Conservation (phyloP, 1,284 basidiomycete species). For the Apiotrichum brassicae region DNA sequence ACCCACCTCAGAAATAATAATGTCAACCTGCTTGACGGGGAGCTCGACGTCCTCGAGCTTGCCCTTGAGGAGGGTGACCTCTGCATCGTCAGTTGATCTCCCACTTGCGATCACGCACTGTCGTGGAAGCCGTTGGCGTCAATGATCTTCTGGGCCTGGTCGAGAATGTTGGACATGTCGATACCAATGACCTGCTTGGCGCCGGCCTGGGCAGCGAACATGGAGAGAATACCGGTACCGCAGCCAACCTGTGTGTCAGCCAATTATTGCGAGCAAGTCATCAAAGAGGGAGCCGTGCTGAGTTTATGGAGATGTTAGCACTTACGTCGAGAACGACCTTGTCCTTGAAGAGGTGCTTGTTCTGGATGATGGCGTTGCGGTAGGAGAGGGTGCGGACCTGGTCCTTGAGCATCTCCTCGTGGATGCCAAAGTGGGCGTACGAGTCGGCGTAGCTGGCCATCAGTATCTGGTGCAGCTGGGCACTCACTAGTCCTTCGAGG, state of each 20-base stretch:
- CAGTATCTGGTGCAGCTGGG: not conserved
- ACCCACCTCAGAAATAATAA: slow-evolving; percentile 89
- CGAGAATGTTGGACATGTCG: slow-evolving; percentile 99
- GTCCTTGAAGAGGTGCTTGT: slow-evolving; percentile 90
- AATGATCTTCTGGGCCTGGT: slow-evolving; percentile 95
- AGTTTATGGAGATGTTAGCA: too few relatives aligned
- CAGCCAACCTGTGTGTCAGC: slow-evolving; percentile 63
- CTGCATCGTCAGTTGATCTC: slow-evolving; percentile 47
- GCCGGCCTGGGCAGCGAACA: slow-evolving; percentile 98
- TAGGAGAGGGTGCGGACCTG: slow-evolving; percentile 91
- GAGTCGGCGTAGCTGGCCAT: slow-evolving; percentile 86
- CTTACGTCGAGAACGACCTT: slow-evolving; percentile 86
- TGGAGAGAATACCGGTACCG: slow-evolving; percentile 95
- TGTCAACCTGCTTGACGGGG: slow-evolving; percentile 84
- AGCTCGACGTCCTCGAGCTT: slow-evolving; percentile 90
- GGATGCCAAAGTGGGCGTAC: slow-evolving; percentile 65
- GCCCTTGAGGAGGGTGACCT: slow-evolving; percentile 92
- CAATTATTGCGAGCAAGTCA: too few relatives aligned
- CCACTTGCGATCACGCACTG: slow-evolving; percentile 55
- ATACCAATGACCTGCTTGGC: slow-evolving; percentile 95
- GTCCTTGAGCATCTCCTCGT: slow-evolving; percentile 99
- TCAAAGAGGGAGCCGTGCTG: too few relatives aligned
- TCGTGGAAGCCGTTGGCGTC: slow-evolving; percentile 91
- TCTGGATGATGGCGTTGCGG: slow-evolving; percentile 90
- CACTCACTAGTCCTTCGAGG: slow-evolving; percentile 44